Base-by-base conservation (phyloP, 441 rosid species). In the Populus trichocarpa region DNA sequence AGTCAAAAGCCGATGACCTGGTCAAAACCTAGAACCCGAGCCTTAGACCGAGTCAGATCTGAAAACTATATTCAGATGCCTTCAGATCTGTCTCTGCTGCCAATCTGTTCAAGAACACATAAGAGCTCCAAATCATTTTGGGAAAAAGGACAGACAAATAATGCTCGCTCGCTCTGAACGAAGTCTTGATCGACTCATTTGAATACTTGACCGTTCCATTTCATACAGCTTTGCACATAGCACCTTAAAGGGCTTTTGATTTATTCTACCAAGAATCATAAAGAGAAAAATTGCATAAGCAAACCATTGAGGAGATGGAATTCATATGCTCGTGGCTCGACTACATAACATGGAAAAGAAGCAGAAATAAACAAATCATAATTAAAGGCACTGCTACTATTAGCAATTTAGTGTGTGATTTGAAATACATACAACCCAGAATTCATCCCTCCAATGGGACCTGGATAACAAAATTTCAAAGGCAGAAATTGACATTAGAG, bases 51-150 rank as follows among this genome's bases (percentile, higher is more conserved):
- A n/a, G n/a, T n/a, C n/a, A n/a, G n/a, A n/a, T n/a, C n/a, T n/a
- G n/a, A n/a, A n/a, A n/a, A n/a, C n/a, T n/a, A 94, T 68, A 97
- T 96, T 40, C 97, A 89, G 67, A 96, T 94, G 2, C 98, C 88
- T 83, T 92, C 99, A 0, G 97, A 96, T 83, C 98, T 87, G 79
- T 96, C 98, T 75, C 97, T 97, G 22, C 93, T 94, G 18, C 99
- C 97, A 72, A 94, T 94, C 98, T 96, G 90, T 85, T 84, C 32
- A 73, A 78, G 74, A 73, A 77, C 11, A 66, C n/a, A 75, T 57
- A 76, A 50, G 64, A 80, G 73, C 22, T 72, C 26, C 28, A 66
- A 20, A 79, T 75, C 72, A 80, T 79, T 73, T 79, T 40, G 23
- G 38, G 75, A 66, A 75, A 30, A 69, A 67, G 40, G 32, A 70